Evolutionary conservation across 805 yeast genomes (phyloP).

Genomic region (Lipomyces oligophaga): DNA sequence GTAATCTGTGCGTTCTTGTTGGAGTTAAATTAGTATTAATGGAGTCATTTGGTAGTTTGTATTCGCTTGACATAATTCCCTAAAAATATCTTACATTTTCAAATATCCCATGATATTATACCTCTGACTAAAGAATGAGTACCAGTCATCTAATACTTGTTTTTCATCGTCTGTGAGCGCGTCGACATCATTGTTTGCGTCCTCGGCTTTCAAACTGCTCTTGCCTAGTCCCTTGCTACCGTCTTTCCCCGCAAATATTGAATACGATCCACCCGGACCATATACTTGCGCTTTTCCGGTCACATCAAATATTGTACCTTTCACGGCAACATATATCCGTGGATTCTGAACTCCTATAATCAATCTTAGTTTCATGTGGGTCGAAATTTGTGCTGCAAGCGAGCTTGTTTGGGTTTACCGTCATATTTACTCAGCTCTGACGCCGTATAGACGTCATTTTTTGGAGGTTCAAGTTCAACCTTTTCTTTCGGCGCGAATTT

Average conservation of each 20-base stretch:
- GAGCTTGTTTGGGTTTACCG: conserved; percentile 37
- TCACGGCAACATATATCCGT: conserved; percentile 66
- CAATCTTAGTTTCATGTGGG: neutral
- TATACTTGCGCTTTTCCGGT: conserved; percentile 60
- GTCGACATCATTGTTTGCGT: conserved; percentile 41
- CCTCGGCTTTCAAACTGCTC: conserved; percentile 55
- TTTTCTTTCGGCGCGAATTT: conserved; percentile 57
- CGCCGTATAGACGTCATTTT: conserved; percentile 43
- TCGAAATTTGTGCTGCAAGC: neutral
- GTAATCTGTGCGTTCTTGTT: neutral
- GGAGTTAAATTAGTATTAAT: neutral
- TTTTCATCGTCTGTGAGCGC: conserved; percentile 57
- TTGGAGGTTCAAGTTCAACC: conserved; percentile 52
- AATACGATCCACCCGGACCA: conserved; percentile 74
- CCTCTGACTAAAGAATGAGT: conserved; percentile 45
- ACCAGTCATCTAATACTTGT: conserved; percentile 71
- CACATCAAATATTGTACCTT: conserved; percentile 77
- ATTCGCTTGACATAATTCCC: neutral
- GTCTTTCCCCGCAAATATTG: conserved; percentile 69
- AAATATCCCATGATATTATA: conserved; percentile 25
- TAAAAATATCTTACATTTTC: conserved; percentile 11
- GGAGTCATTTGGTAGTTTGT: neutral
- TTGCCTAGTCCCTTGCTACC: conserved; percentile 73
- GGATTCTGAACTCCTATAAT: conserved; percentile 40
- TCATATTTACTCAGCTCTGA: conserved; percentile 46